phyloP scores from a whole-genome alignment of 495 filamentous ascomycete species.

The Aspergillus nidulans region DNA sequence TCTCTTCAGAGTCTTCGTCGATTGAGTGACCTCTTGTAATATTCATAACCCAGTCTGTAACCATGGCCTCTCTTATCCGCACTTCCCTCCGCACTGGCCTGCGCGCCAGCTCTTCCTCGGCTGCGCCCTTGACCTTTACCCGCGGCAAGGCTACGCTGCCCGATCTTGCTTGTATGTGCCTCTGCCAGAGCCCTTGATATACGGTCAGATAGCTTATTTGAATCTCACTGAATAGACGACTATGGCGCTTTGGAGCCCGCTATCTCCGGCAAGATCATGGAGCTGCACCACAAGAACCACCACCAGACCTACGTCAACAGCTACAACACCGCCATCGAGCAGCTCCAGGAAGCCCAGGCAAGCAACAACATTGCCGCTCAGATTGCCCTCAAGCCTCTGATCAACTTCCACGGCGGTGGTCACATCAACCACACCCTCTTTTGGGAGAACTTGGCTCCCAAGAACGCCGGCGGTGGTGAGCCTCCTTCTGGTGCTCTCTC shows the following conservation, averaged over 20 bases:
- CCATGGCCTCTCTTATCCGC: slow-evolving; percentile 57
- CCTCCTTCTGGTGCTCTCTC: slow-evolving; percentile 59
- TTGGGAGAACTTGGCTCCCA: slow-evolving; percentile 88
- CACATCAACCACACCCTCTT: slow-evolving; percentile 92
- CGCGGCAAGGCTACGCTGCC: slow-evolving; percentile 90
- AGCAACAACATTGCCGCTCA: slow-evolving; percentile 56
- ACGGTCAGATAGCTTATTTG: slow-evolving; percentile 8
- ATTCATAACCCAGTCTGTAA: slow-evolving; percentile 15
- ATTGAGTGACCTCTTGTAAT: slow-evolving; percentile 9
- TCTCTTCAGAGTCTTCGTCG: slow-evolving; percentile 1
- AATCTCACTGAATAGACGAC: slow-evolving; percentile 53
- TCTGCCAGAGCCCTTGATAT: not conserved
- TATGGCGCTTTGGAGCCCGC: slow-evolving; percentile 89
- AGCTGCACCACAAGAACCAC: slow-evolving; percentile 71
- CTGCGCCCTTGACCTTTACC: slow-evolving; percentile 64
- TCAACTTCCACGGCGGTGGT: slow-evolving; percentile 97
- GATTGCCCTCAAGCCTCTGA: slow-evolving; percentile 75
- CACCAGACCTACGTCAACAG: slow-evolving; percentile 68
- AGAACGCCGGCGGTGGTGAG: slow-evolving; percentile 68
- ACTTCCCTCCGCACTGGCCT: slow-evolving; percentile 46
- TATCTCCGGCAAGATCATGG: slow-evolving; percentile 98
- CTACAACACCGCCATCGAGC: slow-evolving; percentile 57
- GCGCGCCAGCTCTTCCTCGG: slow-evolving; percentile 51
- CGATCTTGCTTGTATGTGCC: slow-evolving; percentile 78
- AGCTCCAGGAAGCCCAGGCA: slow-evolving; percentile 52